Evolutionary conservation across 768 basidiomycete genomes (phyloP), one percentile per base, ranked within the genome.

Genomic region (Mrakia gelida): DNA sequence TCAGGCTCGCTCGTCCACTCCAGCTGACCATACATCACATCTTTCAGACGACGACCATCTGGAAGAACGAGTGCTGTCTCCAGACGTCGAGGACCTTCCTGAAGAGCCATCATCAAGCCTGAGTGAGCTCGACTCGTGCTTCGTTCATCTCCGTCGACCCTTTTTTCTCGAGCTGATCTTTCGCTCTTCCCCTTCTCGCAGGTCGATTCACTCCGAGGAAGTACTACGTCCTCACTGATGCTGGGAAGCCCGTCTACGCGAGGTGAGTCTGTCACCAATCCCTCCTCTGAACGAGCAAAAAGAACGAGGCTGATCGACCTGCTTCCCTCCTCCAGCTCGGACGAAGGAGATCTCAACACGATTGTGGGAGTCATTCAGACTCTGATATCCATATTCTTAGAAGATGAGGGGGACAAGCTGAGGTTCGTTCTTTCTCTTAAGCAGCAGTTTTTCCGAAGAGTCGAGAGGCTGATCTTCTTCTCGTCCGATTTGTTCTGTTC

Each of bases 211-310:
- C n/a, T 28, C 54, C 52, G 8, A 54, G 76, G 11, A 89, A 93
- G 82, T 99, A 98, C 84, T 97, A 92, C 82, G 89, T 98, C 23
- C 87, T 98, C 28, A 98, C 95, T 0, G 90, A 95, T 80, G 97
- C 97, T 43, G 97, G 97, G 41, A 98, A 99, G 84, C 95, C 95
- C n/a, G 95, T 99, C 16, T 99, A 92, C 82, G 87, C 90, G 62
- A 93, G 92, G 95, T 92, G 84, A 78, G 86, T 81, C 54, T 54
- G 62, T n/a, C 32, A 43, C 1, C 32, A 21, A 15, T 0, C 26
- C 21, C n/a, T 7, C 0, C 49, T 11, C 52, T 26, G 30, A 23
- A 65, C 23, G 21, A 21, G 32, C 15, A 18, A 26, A 52, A 10
- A 21, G 18, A 21, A 54, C 32, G 34, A 52, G 6, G 49, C 56